Base-by-base conservation (phyloP, 2,329 filamentous ascomycete species). In the Penicillium frequentans region DNA sequence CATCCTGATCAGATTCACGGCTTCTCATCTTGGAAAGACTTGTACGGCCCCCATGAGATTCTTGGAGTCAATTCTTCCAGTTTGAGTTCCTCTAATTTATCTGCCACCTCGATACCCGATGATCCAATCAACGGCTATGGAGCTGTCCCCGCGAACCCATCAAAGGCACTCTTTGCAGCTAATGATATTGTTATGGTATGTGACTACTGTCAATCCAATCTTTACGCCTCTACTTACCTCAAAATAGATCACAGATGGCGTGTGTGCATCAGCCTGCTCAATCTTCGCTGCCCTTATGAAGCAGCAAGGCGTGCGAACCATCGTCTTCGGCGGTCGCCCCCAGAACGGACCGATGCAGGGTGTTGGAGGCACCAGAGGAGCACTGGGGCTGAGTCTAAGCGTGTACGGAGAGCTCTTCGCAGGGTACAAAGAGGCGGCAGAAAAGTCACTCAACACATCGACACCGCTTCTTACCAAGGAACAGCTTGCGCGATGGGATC, bases 331-430 rank as follows among this genome's bases (percentile, higher is more conserved):
- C 8, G 86, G 86, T 0, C 80, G 83, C 1, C 81, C 85, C 0
- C 70, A 74, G 11, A 63, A 73, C 0, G 73, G 70, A 9, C 78
- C 80, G 1, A 87, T 86, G 75, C 84, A 87, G 72, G 80, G 78
- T 7, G 76, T 87, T 24, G 84, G 85, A 19, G 86, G 85, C 10
- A 79, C 84, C 55, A 84, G 86, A 64, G 86, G 86, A 1, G 58
- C 64, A 5, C 31, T 24, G 19, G 35, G 26, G 3, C 19, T 16
- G 13, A 13, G 31, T 14, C 13, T 33, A 33, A 14, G 31, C 13
- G 31, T 33, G 14, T 5, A 33, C 13, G 31, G 31, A 4, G 31
- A 33, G 31, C 31, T 33, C 31, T 33, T 33, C 31, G 31, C 31
- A 33, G 31, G 13, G 3, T 33, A 33, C 31, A 33, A 33, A 33